Evolutionary conservation across 2,329 filamentous ascomycete species (phyloP), one percentile per base, ranked within the genome.

Genomic region (Talaromyces verruculosus): DNA sequence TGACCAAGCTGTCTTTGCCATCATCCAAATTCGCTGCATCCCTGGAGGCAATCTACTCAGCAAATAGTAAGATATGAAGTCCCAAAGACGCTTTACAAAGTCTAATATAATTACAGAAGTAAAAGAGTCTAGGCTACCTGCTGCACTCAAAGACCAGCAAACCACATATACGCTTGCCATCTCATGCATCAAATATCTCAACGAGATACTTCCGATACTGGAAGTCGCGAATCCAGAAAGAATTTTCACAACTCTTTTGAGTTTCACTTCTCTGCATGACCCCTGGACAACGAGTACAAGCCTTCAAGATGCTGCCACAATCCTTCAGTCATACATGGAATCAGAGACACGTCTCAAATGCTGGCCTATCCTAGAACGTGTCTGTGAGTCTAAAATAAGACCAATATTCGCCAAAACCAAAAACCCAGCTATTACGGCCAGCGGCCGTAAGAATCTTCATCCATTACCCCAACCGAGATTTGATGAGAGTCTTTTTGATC

Each of bases 381-480:
- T 76, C 25, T 72, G 76, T 1, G 72, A 67, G 58, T 70, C 72
- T 4, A 76, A 68, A 53, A 75, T 82, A 64, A 78, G 76, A 39
- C 79, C 80, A 7, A 71, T 81, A 11, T 82, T 82, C 64, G 76
- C 75, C 5, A 78, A 75, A 53, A 75, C 75, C 5, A 78, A 75
- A 61, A 81, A 79, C 63, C 75, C 78, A 5, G 73, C 77, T 2
- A 77, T 82, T 61, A 82, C 80, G 4, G 71, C 75, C 11, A 76
- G 76, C 17, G 80, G 80, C 11, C 78, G 80, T 43, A 82, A 81
- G 71, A 78, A 79, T 61, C 72, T 80, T 55, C 76, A 81, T 65
- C 77, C 78, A 13, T 67, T 76, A 17, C 73, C 78, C 30, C 65
- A 74, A 22, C 72, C 75, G 13, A 74, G 74, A 35, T 80, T 80